These are phyloP conservation scores for Podaxis carcinomalis DNA, from an alignment of 768 basidiomycete genomes.

Conservation along the genomic window DNA sequence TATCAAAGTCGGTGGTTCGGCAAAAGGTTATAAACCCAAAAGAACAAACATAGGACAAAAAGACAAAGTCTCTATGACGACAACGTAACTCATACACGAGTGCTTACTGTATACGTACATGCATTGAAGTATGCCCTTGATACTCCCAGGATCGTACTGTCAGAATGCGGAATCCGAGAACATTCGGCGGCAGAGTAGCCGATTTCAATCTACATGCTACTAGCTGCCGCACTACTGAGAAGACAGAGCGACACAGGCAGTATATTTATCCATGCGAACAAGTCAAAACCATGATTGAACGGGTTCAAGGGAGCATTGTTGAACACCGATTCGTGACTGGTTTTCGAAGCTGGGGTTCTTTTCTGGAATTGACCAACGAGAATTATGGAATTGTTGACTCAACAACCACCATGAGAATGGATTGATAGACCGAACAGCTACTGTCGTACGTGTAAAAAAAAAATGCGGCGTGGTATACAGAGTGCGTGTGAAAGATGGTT, in stretches of 20 bases:
- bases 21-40: neutral
- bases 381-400: neutral
- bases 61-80: neutral
- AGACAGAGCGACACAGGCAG: no score
- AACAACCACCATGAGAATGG: neutral
- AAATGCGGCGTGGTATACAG: slow-evolving; percentile 1
- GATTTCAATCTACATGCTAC: no score
- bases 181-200: no score
- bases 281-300: neutral
- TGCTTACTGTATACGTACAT: neutral
- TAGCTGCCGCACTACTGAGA: no score
- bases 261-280: no score
- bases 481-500: neutral
- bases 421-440: neutral
- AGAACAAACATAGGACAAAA: neutral
- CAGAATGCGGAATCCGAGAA: neutral
- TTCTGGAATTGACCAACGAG: neutral
- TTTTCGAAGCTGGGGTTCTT: neutral
- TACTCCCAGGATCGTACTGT: neutral
- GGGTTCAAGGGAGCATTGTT: neutral
- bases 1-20: neutral
- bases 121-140: neutral
- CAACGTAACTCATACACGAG: neutral
- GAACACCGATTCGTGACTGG: no score
- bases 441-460: neutral